Base-by-base conservation (phyloP, 1,139 yeast genomes). In the Yamadazyma mexicana region DNA sequence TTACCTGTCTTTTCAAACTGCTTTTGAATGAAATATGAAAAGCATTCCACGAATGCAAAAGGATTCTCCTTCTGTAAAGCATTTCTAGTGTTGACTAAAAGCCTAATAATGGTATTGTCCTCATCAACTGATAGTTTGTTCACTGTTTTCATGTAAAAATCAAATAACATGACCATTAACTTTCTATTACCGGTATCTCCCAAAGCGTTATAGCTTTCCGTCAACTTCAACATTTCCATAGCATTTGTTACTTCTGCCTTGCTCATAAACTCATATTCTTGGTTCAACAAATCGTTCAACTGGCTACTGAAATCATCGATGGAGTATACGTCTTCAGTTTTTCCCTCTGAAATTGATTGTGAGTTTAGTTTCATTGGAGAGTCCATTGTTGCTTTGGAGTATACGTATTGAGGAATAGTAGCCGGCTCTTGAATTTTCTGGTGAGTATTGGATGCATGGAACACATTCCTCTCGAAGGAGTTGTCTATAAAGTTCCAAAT, bases 401-500 rank as follows among this genome's bases (percentile, higher is more conserved):
- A 54, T 3, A 57, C 43, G 9, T 37, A 45, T 27, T 46, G 50
- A 5, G 52, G 52, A 8, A 45, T 29, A 7, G 42, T 38, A n/a
- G 42, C 35, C 1, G 35, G 46, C 20, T 38, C 45, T 36, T 26
- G 40, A 4, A 37, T 20, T 28, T 33, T 31, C 6, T 29, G 25
- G 17, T 35, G 40, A 40, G 18, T 37, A 34, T 32, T 22, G 9
- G 25, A 15, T 4, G 38, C 41, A 12, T 34, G 29, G 16, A 34
- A 25, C 4, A 40, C 33, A 11, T 40, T 38, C 16, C 58, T 62
- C 26, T 64, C 69, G 23, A 64, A 54, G 0, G 58, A 60, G n/a
- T 45, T 47, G 39, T 62, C 62, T 12, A 71, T 64, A 38, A 69
- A 69, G 8, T 46, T 50, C 77, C 77, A 72, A 3, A 70, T 51